Evolutionary conservation across 2,329 filamentous ascomycete species (phyloP).

Genomic region (Sclerotinia glacialis): DNA sequence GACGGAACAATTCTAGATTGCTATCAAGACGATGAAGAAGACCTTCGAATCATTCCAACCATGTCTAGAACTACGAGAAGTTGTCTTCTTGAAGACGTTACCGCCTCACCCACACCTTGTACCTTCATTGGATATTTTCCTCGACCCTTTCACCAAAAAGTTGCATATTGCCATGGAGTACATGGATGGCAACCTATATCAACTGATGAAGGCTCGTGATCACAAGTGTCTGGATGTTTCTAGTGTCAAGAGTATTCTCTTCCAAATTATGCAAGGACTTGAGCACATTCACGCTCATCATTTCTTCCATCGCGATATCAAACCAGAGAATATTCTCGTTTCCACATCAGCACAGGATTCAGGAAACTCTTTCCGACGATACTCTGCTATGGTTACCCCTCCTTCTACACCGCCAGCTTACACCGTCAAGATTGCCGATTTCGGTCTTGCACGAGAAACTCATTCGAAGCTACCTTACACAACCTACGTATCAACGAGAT

Average conservation of each 20-base stretch:
- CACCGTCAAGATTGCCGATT: constrained; percentile 97
- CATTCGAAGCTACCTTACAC: constrained; percentile 96
- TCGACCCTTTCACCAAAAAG: constrained; percentile 93
- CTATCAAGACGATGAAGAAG: constrained; percentile 99
- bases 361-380: constrained; percentile 82
- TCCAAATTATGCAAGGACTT: constrained; percentile 92
- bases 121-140: constrained; percentile 96
- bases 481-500: constrained; percentile 95
- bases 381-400: constrained; percentile 89
- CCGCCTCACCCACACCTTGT: constrained; percentile 88
- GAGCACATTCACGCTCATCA: constrained; percentile 96
- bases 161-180: constrained; percentile 99
- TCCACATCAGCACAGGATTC: constrained; percentile 80
- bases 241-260: constrained; percentile 96
- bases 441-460: constrained; percentile 94
- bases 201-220: constrained; percentile 96
- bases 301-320: constrained; percentile 99
- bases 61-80: constrained; percentile 90
- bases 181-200: constrained; percentile 99
- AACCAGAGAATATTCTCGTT: constrained; percentile 97
- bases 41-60: constrained; percentile 88
- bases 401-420: constrained; percentile 92
- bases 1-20: constrained; percentile 60
- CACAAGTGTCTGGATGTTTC: constrained; percentile 88
- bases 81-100: constrained; percentile 90